Base-by-base conservation (phyloP, 768 basidiomycete species). In the Mycena sanguinolenta region DNA sequence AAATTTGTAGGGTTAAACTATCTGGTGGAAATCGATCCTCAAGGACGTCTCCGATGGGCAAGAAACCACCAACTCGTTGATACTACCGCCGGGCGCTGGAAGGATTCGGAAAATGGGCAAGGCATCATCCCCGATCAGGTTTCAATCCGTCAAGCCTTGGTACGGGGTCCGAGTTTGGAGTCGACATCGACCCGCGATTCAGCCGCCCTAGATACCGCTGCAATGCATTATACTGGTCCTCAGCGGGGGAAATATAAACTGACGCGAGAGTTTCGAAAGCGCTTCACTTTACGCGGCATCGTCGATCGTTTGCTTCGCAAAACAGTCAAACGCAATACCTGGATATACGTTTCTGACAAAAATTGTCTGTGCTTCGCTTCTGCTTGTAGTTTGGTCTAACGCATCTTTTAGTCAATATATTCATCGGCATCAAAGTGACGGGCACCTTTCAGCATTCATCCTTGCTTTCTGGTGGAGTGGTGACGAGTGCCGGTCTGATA, bases 301-400 rank as follows among this genome's bases (percentile, higher is more conserved):
- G 80, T 84, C 59, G 86, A 91, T 60, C 82, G 85, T 61, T 70
- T 92, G 57, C 77, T 92, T 59, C 78, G 88, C 58, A 91, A 90
- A 78, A 91, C 89, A 0, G 81, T 91, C 13, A 80, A 82, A 68
- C 80, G 83, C 39, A 89, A 91, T 77, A 90, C 89, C 3, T 92
- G 91, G 91, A 91, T 93, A 38, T 92, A 91, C 77, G 88, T 89
- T 12, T 83, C 88, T 59, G 88, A 89, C 69, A 87, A 85, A 66
- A 82, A 88, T 66, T 88, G 89, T 89, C 53, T 57, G 85, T 78
- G 12, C 30, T 25, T 14, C 54, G 83, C 77, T 27, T 42, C 30
- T 12, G 54, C 16, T 72, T 42, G n/a, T 5, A 36, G 19, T 58
- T 27, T 12, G 55, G 25, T 21, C 67, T 72, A 36, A 61, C 32